phyloP scores from a whole-genome alignment of 1,284 basidiomycete genomes.

The Schizopora paradoxa region DNA sequence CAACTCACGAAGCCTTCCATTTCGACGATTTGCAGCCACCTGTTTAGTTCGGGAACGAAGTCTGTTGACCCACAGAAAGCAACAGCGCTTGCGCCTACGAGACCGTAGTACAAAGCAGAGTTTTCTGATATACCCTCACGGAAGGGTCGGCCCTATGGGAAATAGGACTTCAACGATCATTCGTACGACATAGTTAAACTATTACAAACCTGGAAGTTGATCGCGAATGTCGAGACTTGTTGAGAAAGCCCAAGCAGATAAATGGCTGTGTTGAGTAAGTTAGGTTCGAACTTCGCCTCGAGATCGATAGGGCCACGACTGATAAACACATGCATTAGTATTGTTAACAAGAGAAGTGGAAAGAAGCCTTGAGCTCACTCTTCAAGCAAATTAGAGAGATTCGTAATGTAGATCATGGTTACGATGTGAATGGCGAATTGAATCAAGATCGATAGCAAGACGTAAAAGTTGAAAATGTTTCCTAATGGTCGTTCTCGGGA shows the following conservation, averaged over 20 bases:
- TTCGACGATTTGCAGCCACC: constrained; percentile 95
- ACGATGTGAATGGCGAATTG: constrained; percentile 92
- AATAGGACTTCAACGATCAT: constrained; percentile 8
- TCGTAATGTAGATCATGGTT: constrained; percentile 87
- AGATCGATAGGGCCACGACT: constrained; percentile 82
- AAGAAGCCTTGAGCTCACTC: constrained; percentile 47
- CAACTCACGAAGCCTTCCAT: constrained; percentile 70
- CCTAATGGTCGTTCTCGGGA: constrained; percentile 86
- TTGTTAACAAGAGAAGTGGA: constrained; percentile 11
- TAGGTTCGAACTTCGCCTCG: constrained; percentile 92
- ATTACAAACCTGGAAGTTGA: constrained; percentile 80
- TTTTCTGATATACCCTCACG: constrained; percentile 94
- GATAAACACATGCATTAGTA: neutral
- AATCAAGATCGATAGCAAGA: constrained; percentile 81
- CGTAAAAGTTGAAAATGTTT: constrained; percentile 95
- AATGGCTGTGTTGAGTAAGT: constrained; percentile 89
- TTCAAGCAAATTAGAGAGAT: constrained; percentile 71
- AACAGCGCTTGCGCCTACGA: constrained; percentile 80
- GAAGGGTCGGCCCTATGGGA: constrained; percentile 80
- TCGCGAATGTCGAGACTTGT: constrained; percentile 93
- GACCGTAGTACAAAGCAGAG: constrained; percentile 83
- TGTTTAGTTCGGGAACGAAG: constrained; percentile 91
- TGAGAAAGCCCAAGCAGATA: constrained; percentile 91
- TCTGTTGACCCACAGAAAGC: constrained; percentile 93
- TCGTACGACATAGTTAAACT: neutral